phyloP scores from a whole-genome alignment of 345 rosid species.

The Pistacia vera region DNA sequence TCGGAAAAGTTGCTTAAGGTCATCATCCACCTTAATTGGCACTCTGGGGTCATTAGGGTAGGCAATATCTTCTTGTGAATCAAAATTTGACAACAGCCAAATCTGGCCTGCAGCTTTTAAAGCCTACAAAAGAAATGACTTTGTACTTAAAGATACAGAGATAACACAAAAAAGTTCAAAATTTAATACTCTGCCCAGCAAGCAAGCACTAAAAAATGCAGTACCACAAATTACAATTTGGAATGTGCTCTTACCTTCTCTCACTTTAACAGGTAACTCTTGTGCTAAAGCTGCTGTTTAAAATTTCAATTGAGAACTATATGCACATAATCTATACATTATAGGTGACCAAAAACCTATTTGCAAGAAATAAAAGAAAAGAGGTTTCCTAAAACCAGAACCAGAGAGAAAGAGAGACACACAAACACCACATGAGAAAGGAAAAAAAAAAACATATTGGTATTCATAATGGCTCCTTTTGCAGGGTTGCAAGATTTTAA shows the following conservation, averaged over 20 bases:
- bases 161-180: not conserved
- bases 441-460: not conserved
- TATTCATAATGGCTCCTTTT: not conserved
- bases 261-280: not conserved
- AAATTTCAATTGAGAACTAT: not conserved
- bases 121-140: conserved; percentile 39
- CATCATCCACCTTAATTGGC: conserved; percentile 64
- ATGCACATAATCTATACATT: not conserved
- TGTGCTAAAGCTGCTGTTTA: not conserved
- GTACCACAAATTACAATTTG: not conserved
- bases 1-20: conserved; percentile 61
- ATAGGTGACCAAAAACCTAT: not conserved
- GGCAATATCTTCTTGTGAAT: conserved; percentile 76
- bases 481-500: not conserved
- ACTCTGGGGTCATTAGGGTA: conserved; percentile 80
- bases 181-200: not conserved
- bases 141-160: not conserved
- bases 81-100: conserved; percentile 72
- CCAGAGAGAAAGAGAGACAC: not conserved
- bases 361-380: not conserved
- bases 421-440: too few relatives aligned
- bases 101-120: conserved; percentile 62
- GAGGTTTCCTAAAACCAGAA: not conserved
- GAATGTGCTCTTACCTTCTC: not conserved
- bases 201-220: not conserved